Percentiles rank a stretch among this genome's conserved stretches.
Conservation (phyloP, 2,329 filamentous ascomycete species). For the Fonsecaea pugnacius region DNA sequence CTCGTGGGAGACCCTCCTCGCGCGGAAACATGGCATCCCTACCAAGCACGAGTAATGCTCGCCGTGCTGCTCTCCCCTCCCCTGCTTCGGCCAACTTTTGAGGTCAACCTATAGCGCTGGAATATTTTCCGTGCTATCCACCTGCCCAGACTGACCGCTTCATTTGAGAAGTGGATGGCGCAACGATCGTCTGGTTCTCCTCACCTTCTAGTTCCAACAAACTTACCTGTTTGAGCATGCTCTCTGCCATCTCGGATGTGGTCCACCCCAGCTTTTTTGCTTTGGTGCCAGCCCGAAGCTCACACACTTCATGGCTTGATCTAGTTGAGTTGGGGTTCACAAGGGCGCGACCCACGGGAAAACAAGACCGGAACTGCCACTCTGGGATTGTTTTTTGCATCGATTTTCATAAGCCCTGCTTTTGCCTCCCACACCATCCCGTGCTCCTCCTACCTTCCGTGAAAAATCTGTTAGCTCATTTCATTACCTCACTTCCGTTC, state of each 20-base stretch:
- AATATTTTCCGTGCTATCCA: background rate
- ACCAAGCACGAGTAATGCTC: background rate
- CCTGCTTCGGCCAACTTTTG: background rate
- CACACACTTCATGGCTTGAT: slow-evolving; percentile 4
- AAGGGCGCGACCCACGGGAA: slow-evolving; percentile 4
- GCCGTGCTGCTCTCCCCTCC: background rate
- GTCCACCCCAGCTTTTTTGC: background rate
- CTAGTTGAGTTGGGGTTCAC: slow-evolving; percentile 11
- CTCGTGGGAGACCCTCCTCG: background rate
- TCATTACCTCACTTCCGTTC: slow-evolving; percentile 37
- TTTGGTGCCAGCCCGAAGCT: slow-evolving; percentile 3
- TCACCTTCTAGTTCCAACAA: slow-evolving; percentile 17
- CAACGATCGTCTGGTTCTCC: slow-evolving; percentile 25
- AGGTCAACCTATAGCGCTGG: background rate
- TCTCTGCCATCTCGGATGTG: slow-evolving; percentile 15
- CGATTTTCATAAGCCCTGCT: slow-evolving; percentile 18
- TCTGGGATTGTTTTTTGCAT: background rate
- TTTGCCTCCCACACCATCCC: slow-evolving; percentile 25
- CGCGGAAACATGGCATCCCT: background rate
- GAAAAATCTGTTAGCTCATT: slow-evolving; percentile 39
- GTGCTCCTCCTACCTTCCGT: slow-evolving; percentile 17
- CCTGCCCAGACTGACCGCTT: slow-evolving; percentile 8
- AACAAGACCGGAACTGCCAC: background rate
- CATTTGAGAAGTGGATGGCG: slow-evolving; percentile 17
- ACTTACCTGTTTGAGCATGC: background rate